Percentiles rank a stretch among this genome's conserved stretches.
Conservation (phyloP, 2,329 filamentous ascomycete species). For the Fusarium sp. region DNA sequence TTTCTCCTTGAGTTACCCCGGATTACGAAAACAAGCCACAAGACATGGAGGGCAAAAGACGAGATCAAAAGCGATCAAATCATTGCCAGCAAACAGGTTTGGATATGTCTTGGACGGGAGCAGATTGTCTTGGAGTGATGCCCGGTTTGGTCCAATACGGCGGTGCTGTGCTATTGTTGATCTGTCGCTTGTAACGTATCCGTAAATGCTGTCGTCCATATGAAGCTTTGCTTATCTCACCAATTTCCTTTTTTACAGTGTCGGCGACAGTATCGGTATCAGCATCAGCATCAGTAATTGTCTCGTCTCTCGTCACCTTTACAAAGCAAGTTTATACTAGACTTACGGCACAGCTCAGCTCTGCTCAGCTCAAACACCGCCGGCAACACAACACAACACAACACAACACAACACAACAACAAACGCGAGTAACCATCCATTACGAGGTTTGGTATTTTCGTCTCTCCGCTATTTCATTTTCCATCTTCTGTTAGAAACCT, state of each 20-base stretch:
- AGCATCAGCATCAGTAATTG: not conserved
- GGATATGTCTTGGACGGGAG: constrained; percentile 33
- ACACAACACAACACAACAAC: constrained; percentile 11
- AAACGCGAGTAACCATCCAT: constrained; percentile 29
- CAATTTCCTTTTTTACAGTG: constrained; percentile 13
- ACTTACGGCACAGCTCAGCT: constrained; percentile 8
- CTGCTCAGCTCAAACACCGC: constrained; percentile 16
- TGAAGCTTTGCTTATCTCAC: constrained; percentile 37
- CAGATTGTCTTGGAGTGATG: constrained; percentile 32
- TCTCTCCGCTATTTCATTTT: not conserved
- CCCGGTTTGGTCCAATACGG: constrained; percentile 21
- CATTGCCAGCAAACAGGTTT: constrained; percentile 24
- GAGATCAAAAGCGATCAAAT: constrained; percentile 23
- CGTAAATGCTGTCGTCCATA: constrained; percentile 20
- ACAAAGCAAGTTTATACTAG: constrained; percentile 20
- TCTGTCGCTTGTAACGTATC: constrained; percentile 22
- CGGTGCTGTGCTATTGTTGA: constrained; percentile 12
- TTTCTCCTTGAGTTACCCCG: constrained; percentile 24
- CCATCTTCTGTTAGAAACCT: constrained; percentile 9
- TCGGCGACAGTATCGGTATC: not conserved
- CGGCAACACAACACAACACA: constrained; percentile 11
- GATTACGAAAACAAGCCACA: constrained; percentile 37
- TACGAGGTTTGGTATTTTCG: constrained; percentile 20
- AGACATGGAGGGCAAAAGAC: not conserved
- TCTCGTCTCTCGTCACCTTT: constrained; percentile 13